Percentiles rank a stretch among this genome's conserved stretches.
Conservation (phyloP, 2,329 filamentous ascomycete genomes). For the Beauveria sp. region DNA sequence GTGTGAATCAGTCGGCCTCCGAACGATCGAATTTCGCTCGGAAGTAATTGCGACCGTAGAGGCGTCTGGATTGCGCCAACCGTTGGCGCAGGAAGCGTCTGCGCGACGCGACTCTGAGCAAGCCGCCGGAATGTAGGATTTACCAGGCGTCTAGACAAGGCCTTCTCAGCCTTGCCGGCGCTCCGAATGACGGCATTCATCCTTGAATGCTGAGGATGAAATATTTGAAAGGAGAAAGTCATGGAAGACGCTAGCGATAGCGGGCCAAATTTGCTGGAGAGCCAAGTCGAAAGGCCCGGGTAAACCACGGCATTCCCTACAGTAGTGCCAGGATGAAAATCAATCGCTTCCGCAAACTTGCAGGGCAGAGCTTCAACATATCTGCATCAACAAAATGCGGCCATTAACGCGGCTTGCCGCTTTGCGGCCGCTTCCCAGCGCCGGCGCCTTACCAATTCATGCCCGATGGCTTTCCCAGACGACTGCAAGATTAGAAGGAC, state of each 20-base stretch:
- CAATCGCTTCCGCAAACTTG: background rate
- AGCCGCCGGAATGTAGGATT: slow-evolving; percentile 37
- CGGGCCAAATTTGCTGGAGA: slow-evolving; percentile 1
- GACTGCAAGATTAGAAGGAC: slow-evolving; percentile 17
- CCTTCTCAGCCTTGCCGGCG: slow-evolving; percentile 33
- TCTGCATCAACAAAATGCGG: background rate
- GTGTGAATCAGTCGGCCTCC: slow-evolving; percentile 29
- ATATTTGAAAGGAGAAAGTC: slow-evolving; percentile 9
- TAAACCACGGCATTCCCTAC: slow-evolving; percentile 7
- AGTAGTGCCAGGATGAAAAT: background rate
- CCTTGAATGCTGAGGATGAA: slow-evolving; percentile 21
- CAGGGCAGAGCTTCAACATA: background rate
- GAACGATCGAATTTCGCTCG: slow-evolving; percentile 26
- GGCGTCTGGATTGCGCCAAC: slow-evolving; percentile 26
- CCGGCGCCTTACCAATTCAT: background rate
- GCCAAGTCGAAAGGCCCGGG: background rate
- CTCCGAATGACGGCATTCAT: slow-evolving; percentile 43
- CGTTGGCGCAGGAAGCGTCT: slow-evolving; percentile 18
- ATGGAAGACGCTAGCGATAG: slow-evolving; percentile 10
- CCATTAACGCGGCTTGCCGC: background rate
- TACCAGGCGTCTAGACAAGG: slow-evolving; percentile 27
- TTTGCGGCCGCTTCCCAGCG: background rate
- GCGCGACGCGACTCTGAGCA: slow-evolving; percentile 21
- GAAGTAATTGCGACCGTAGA: slow-evolving; percentile 39
- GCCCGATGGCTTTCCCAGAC: slow-evolving; percentile 35